phyloP scores from a whole-genome alignment of 331 rosid species.

The Arachis monticola region DNA sequence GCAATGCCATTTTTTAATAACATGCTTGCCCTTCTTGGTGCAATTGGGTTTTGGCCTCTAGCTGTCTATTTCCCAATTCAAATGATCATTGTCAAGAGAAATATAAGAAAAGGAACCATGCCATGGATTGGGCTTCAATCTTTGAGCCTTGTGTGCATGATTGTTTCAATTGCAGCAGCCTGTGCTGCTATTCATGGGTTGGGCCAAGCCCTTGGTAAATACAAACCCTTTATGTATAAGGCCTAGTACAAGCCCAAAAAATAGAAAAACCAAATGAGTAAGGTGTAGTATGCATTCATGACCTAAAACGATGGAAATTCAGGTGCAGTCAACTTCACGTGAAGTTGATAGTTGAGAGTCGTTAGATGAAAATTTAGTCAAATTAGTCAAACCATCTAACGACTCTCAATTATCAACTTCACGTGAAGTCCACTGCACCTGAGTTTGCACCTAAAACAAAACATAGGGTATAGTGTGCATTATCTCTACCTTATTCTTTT shows the following conservation, averaged over 20 bases:
- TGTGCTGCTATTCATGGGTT: slow-evolving; percentile 61
- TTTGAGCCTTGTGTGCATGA: slow-evolving; percentile 49
- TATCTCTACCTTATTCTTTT: background rate
- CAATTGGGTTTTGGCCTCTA: slow-evolving; percentile 64
- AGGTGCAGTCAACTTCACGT: too few relatives aligned
- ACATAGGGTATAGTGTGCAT: too few relatives aligned
- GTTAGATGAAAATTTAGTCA: too few relatives aligned
- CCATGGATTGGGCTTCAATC: slow-evolving; percentile 58
- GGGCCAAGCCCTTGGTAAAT: slow-evolving; percentile 42
- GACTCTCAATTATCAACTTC: too few relatives aligned
- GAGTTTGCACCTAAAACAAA: too few relatives aligned
- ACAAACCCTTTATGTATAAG: slow-evolving; percentile 55
- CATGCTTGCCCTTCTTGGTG: slow-evolving; percentile 68
- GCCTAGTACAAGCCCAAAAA: slow-evolving; percentile 15
- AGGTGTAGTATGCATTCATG: slow-evolving; percentile 30
- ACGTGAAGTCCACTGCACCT: too few relatives aligned
- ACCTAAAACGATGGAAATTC: too few relatives aligned
- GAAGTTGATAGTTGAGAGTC: too few relatives aligned
- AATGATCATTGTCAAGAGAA: slow-evolving; percentile 57
- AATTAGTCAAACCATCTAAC: too few relatives aligned
- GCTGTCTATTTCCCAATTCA: slow-evolving; percentile 58
- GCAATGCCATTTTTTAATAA: slow-evolving; percentile 65
- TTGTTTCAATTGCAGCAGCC: slow-evolving; percentile 52
- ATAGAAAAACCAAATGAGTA: background rate
- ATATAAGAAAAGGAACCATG: slow-evolving; percentile 42